Percentiles rank a stretch among this genome's conserved stretches.
Evolutionary conservation across 305 asterid species (phyloP).

Genomic region (Fraxinus greggii): DNA sequence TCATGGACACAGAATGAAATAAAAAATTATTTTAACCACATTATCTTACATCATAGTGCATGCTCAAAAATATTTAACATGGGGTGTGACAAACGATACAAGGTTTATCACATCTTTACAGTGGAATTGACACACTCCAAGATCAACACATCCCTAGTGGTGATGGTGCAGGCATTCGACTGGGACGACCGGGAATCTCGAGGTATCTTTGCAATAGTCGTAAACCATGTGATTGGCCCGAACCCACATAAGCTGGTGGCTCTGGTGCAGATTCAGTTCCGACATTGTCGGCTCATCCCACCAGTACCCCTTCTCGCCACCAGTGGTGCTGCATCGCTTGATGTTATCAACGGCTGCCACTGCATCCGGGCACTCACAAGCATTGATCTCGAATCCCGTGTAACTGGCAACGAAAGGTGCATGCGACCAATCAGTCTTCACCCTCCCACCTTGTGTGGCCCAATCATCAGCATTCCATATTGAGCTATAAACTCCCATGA

Average conservation of each 20-base stretch:
- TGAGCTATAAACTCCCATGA: constrained; percentile 90
- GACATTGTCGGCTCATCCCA: constrained; percentile 78
- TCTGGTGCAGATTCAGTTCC: constrained; percentile 68
- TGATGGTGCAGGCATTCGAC: constrained; percentile 80
- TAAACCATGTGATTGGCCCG: constrained; percentile 79
- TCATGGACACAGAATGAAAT: neutral
- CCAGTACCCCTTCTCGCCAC: constrained; percentile 49
- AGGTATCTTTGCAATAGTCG: constrained; percentile 70
- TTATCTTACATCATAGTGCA: constrained; percentile 28
- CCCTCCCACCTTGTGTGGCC: constrained; percentile 92
- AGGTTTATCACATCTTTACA: constrained; percentile 26
- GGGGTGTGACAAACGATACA: constrained; percentile 40
- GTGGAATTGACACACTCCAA: neutral
- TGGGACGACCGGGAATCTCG: constrained; percentile 66
- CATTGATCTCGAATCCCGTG: constrained; percentile 62
- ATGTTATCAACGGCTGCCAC: constrained; percentile 45
- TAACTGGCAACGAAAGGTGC: constrained; percentile 81
- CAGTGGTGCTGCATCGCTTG: constrained; percentile 55
- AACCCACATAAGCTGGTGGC: constrained; percentile 87
- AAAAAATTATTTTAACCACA: constrained; percentile 12
- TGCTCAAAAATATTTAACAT: constrained; percentile 31
- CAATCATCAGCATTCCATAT: constrained; percentile 96
- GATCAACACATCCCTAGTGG: constrained; percentile 29
- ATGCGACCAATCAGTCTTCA: constrained; percentile 85
- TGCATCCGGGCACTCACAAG: constrained; percentile 52